Evolutionary conservation across 306 rosid species (phyloP), one percentile per base, ranked within the genome.

Genomic region (Lathyrus tuberosus): DNA sequence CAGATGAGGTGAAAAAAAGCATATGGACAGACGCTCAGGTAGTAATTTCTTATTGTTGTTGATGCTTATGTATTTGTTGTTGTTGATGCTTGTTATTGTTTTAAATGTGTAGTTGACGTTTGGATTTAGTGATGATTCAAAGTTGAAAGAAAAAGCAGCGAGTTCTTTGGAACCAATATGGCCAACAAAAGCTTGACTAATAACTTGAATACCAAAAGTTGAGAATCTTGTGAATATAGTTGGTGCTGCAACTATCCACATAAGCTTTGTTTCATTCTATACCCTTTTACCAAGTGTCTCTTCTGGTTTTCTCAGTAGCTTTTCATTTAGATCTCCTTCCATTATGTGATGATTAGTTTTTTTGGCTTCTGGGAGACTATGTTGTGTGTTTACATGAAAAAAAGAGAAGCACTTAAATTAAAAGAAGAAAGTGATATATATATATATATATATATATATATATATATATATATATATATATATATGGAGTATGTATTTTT

Each of bases 181-280:
- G 1, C 91, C 91, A 35, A 86, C 33, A 43, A 84, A 86, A 0
- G 84, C 76, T 26, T 86, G 91, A 20, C 77, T 86, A 12, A 84
- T 81, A 22, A 84, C 80, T 15, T 53, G 51, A 56, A 86, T 53
- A 3, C 91, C 91, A 33, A 86, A 86, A n/a, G 86, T 59, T 0
- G 84, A 67, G 43, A 70, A 64, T 41, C 88, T 72, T 0, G 86
- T 78, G 80, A 82, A 80, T 8, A 86, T 81, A 6, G 80, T 82
- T 1, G 91, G 91, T 43, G 76, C 87, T 16, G 91, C 86, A 12
- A 86, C 85, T 3, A 71, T 0, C 91, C 91, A 86, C 76, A 86
- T 67, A 16, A 43, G 1, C 61, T 81, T 74, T 46, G 62, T 69
- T 58, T 86, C 91, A 18, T 5, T 11, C 88, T 82, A 86, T 6